These are phyloP conservation scores for Cladosporium cucumerinum DNA, from an alignment of 2,329 filamentous ascomycete species.

Conservation along the genomic window DNA sequence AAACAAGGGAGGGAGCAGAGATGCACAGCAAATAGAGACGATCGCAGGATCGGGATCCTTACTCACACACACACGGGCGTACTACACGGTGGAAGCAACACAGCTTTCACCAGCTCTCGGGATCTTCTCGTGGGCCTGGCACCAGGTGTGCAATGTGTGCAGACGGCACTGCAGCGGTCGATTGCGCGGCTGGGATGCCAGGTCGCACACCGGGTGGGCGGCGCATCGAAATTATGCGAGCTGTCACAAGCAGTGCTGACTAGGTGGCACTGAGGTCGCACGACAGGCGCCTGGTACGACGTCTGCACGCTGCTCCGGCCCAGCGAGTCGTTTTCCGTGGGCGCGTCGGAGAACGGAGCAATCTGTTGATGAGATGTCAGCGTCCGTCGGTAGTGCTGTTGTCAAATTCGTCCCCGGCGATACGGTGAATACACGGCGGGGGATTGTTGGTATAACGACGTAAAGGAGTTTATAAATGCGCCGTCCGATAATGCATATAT, in stretches of 20 bases:
- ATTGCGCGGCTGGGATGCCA: not conserved
- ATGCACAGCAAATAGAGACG: not conserved
- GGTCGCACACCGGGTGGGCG: slow-evolving; percentile 7
- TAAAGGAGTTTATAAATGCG: not conserved
- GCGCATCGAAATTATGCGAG: slow-evolving; percentile 7
- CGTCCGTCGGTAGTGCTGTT: not conserved
- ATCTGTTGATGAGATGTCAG: not conserved
- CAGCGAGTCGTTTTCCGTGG: slow-evolving; percentile 14
- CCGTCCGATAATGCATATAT: not conserved
- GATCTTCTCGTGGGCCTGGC: not conserved
- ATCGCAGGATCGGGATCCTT: slow-evolving; percentile 5
- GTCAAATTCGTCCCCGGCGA: not conserved
- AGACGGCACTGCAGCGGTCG: not conserved
- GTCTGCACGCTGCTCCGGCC: not conserved
- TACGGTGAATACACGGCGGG: not conserved
- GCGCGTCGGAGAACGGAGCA: not conserved
- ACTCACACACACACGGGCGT: not conserved
- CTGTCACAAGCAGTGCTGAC: slow-evolving; percentile 13
- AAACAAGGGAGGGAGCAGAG: not conserved
- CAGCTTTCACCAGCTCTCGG: slow-evolving; percentile 1
- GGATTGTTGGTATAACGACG: not conserved
- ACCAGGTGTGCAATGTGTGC: slow-evolving; percentile 1
- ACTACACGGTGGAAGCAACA: slow-evolving; percentile 1
- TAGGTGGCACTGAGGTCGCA: slow-evolving; percentile 2
- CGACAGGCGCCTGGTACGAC: not conserved